Evolutionary conservation across 768 basidiomycete species (phyloP).

Genomic region (Trametes sanguinea): DNA sequence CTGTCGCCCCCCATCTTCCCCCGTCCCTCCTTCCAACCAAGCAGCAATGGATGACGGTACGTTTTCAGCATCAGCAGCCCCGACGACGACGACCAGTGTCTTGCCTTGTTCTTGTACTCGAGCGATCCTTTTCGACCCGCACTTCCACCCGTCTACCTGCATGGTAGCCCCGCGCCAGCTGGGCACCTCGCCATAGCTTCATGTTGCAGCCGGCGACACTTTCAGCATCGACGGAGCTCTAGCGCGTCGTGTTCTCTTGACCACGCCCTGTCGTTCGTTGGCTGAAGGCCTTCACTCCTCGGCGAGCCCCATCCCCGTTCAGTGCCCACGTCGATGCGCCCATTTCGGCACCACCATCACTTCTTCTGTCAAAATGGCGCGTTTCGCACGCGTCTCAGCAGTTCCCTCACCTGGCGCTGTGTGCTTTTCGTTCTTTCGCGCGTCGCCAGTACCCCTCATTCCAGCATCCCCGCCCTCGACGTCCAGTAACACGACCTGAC

Average conservation of each 20-base stretch:
- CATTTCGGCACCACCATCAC: conserved; percentile 12
- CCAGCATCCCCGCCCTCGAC: conserved; percentile 29
- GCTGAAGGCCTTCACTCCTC: conserved; percentile 32
- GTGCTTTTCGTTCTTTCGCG: conserved; percentile 22
- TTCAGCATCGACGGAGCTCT: conserved; percentile 12
- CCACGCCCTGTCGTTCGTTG: conserved; percentile 27
- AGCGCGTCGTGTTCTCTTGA: conserved; percentile 4
- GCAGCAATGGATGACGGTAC: conserved; percentile 72
- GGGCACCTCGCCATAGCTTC: conserved; percentile 20
- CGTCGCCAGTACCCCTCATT: conserved; percentile 26
- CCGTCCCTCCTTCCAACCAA: conserved; percentile 29
- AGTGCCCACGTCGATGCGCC: conserved; percentile 20
- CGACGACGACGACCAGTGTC: conserved; percentile 44
- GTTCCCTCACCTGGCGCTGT: conserved; percentile 17
- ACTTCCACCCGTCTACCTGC: conserved; percentile 1
- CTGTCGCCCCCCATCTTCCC: conserved; percentile 26
- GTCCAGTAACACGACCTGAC: conserved; percentile 45
- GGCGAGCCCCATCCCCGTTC: conserved; percentile 5
- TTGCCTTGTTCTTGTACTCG: conserved; percentile 12
- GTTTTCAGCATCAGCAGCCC: conserved; percentile 77
- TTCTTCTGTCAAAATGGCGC: background rate
- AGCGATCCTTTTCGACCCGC: conserved; percentile 16
- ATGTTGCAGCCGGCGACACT: conserved; percentile 27
- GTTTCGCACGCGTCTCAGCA: conserved; percentile 16
- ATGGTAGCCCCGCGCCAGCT: conserved; percentile 14